These are phyloP conservation scores for Dalechampia spathulata DNA, from an alignment of 441 rosid genomes.

Conservation along the genomic window DNA sequence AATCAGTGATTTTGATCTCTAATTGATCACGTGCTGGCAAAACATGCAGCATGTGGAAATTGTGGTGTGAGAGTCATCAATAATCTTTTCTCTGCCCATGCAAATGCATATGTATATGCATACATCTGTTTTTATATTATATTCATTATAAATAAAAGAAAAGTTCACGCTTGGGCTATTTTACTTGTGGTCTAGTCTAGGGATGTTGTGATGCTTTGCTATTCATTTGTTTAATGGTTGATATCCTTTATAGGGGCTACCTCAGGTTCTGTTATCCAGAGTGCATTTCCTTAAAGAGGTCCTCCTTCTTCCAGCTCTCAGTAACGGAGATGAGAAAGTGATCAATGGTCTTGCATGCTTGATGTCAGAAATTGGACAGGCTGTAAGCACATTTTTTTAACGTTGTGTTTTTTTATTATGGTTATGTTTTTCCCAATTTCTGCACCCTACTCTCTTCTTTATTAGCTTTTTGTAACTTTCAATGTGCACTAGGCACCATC, in stretches of 20 bases:
- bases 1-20: not conserved
- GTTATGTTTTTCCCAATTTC: not conserved
- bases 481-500: conserved; percentile 63
- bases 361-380: conserved; percentile 96
- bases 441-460: not conserved
- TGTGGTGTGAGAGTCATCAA: not conserved
- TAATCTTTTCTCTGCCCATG: not conserved
- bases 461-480: conserved; percentile 14
- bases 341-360: conserved; percentile 82
- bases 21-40: not conserved
- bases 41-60: not conserved
- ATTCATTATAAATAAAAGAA: not conserved
- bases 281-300: conserved; percentile 74
- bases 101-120: not conserved
- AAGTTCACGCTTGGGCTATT: not conserved
- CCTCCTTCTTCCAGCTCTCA: conserved; percentile 76
- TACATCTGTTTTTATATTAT: not conserved
- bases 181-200: not conserved
- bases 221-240: conserved; percentile 6
- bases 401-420: not conserved
- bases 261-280: conserved; percentile 72
- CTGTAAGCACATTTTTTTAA: conserved; percentile 42
- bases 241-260: conserved; percentile 68
- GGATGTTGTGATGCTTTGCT: not conserved
- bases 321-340: conserved; percentile 61